Conservation (phyloP, 371 early-diverging fungal species). For the Zancudomyces culisetae region DNA sequence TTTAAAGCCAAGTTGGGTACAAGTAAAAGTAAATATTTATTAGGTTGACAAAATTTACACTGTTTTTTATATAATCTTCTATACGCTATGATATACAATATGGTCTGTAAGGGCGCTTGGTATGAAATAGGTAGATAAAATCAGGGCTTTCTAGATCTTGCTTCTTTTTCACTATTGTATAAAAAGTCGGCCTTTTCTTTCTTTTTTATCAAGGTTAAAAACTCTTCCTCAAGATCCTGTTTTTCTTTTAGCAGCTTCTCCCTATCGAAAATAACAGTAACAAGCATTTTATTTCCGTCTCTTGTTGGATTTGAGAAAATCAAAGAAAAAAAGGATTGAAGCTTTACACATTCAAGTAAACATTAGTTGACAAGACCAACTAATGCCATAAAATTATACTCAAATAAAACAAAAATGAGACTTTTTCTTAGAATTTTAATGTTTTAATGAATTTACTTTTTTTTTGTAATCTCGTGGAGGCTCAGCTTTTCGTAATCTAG, state of each 20-base stretch:
- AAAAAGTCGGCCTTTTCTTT: background rate
- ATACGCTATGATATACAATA: too few relatives aligned
- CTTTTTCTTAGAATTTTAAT: too few relatives aligned
- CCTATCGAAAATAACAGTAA: background rate
- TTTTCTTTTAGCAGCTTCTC: constrained; percentile 1
- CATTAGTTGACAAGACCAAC: background rate
- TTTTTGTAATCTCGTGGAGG: background rate
- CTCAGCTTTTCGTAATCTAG: background rate
- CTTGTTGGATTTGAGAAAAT: background rate
- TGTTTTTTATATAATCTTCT: too few relatives aligned
- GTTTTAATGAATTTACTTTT: too few relatives aligned
- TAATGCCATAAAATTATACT: background rate
- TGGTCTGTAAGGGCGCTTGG: too few relatives aligned
- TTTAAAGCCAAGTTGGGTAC: too few relatives aligned
- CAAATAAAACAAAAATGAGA: background rate
- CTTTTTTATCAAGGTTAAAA: background rate
- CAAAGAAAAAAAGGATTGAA: too few relatives aligned
- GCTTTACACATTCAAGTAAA: too few relatives aligned
- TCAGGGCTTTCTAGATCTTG: background rate
- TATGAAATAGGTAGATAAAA: too few relatives aligned
- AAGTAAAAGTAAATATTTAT: too few relatives aligned
- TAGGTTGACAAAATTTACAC: too few relatives aligned
- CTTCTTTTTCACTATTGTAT: background rate
- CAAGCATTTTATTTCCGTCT: too few relatives aligned
- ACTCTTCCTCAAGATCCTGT: background rate